Base-by-base conservation (phyloP, 2,329 filamentous ascomycete genomes). In the Hypoxylon rubiginosum region DNA sequence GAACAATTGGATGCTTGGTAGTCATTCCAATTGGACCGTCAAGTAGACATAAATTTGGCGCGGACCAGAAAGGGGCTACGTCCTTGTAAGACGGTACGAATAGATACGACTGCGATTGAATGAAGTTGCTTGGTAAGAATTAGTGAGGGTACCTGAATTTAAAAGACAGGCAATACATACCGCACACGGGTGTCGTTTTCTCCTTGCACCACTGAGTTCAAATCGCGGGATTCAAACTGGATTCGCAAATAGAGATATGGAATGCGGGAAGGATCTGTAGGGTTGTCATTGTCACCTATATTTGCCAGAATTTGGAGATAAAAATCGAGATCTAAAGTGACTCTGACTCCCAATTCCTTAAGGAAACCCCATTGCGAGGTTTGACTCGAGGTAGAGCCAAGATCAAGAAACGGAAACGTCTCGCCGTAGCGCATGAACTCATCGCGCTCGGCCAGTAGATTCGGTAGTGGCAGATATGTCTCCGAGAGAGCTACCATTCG, bases 381-480 rank as follows among this genome's bases (percentile, higher is more conserved):
- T 50, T 34, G 15, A 10, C 7, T 28, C 1, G 24, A 39, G 13
- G 28, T 36, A 9, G 45, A 39, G 1, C 36, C 19, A 7, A 62
- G 11, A n/a, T 66, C 41, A 19, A 66, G 10, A 57, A 66, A 43
- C 4, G 63, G 63, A 4, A 62, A 66, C 2, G 36, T 19, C 19
- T 62, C 63, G 11, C 49, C 63, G 2, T 28, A 8, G 26, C 48
- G 48, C 52, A 58, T 62, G 24, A 61, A 65, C 30, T 64, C 57
- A 1, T 57, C 50, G n/a, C 26, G 53, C 10, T 8, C 45, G 32
- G 36, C n/a, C 8, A 59, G 30, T 32, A 67, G 17, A 13, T n/a
- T 7, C 24, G 28, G 26, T 8, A 43, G 7, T 5, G 66, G 66
- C 2, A 68, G 30, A 21, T 68, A 68, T 41, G 58, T 46, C 6